These are phyloP conservation scores for Pichia sp. DNA, from an alignment of 1,139 yeast species.

Conservation along the genomic window DNA sequence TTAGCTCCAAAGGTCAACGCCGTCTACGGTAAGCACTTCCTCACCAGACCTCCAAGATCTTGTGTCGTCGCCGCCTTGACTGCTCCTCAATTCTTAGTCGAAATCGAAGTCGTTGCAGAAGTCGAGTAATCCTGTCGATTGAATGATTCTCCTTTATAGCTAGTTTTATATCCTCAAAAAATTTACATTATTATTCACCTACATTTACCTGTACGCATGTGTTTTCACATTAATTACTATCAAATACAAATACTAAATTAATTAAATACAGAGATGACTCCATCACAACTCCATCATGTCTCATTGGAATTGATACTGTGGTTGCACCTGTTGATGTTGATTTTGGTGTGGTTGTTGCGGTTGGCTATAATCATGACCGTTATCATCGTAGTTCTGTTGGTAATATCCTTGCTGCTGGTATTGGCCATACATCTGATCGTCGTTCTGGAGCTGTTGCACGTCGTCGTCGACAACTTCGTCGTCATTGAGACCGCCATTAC, in stretches of 20 bases:
- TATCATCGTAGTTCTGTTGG: slow-evolving; percentile 10
- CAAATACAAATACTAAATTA: background rate
- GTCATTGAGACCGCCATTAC: background rate
- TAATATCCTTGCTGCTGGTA: slow-evolving; percentile 20
- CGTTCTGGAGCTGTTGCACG: slow-evolving; percentile 2
- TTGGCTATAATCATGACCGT: background rate
- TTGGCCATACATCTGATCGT: slow-evolving; percentile 18
- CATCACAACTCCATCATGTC: background rate
- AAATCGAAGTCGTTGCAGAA: slow-evolving; percentile 37
- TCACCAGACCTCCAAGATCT: slow-evolving; percentile 41
- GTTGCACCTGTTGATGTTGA: slow-evolving; percentile 5
- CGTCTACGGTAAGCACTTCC: slow-evolving; percentile 38
- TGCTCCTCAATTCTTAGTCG: slow-evolving; percentile 33
- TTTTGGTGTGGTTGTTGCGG: background rate
- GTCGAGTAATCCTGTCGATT: slow-evolving; percentile 18
- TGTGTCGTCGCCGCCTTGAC: slow-evolving; percentile 38
- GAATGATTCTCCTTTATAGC: no score
- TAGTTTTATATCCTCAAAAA: no score
- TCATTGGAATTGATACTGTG: slow-evolving; percentile 11
- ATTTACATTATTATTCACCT: no score
- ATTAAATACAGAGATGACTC: background rate
- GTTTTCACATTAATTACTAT: no score
- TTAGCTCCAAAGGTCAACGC: slow-evolving; percentile 37
- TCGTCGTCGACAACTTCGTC: background rate
- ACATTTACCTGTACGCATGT: no score